phyloP scores from a whole-genome alignment of 108 stramenopile genomes.

The Chaetoceros tenuissimus region DNA sequence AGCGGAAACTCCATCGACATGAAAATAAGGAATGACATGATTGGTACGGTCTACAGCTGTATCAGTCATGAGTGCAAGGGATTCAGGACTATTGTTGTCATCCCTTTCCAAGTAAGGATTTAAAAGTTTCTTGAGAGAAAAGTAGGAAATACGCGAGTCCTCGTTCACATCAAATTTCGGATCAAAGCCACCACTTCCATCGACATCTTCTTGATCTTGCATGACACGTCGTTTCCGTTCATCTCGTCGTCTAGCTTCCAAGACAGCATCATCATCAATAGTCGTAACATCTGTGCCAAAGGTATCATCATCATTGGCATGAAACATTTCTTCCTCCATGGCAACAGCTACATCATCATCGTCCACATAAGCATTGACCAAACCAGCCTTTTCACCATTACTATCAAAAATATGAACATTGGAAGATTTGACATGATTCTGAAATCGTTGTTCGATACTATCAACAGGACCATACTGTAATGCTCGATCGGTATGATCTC shows the following conservation, averaged over 20 bases:
- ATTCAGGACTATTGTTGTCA: no score
- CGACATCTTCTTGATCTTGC: no score
- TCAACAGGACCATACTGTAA: slow-evolving; percentile 36
- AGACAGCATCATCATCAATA: slow-evolving; percentile 5
- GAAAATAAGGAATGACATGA: slow-evolving; percentile 45
- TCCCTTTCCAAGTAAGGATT: no score
- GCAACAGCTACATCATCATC: no score
- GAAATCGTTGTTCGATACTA: slow-evolving; percentile 32
- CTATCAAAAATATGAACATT: slow-evolving; percentile 42
- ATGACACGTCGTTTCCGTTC: not conserved
- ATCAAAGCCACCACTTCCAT: no score
- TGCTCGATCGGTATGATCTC: no score
- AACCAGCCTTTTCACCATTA: slow-evolving; percentile 37
- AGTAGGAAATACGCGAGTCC: no score
- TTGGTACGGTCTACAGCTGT: no score
- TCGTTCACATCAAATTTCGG: no score
- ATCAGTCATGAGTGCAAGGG: no score
- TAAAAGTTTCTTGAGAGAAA: no score
- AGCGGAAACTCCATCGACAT: slow-evolving; percentile 36
- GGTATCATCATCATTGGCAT: slow-evolving; percentile 25
- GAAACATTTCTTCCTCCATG: slow-evolving; percentile 12
- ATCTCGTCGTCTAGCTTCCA: not conserved
- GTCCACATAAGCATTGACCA: slow-evolving; percentile 21
- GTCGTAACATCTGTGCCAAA: not conserved
- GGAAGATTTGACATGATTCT: no score